Conservation (phyloP, 257 asterid species). For the Ophiorrhiza pumila region DNA sequence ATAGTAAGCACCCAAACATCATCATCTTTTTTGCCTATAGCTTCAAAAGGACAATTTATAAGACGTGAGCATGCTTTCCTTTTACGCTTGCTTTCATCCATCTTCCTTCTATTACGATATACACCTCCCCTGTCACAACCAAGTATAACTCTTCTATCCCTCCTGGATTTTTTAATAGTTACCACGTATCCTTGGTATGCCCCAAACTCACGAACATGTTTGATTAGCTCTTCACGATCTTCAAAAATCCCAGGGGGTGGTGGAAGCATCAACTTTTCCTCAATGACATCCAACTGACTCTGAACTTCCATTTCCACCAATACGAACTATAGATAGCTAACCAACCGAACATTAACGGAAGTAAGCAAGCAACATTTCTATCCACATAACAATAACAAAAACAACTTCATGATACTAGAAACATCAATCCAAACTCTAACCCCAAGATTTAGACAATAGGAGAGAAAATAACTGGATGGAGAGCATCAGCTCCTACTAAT, state of each 20-base stretch:
- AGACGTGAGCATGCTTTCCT: slow-evolving; percentile 44
- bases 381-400: not conserved
- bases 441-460: not conserved
- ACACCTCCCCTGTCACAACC: slow-evolving; percentile 56
- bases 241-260: slow-evolving; percentile 44
- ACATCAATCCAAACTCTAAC: not conserved
- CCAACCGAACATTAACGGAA: not conserved
- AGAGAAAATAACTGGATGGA: not conserved
- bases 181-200: slow-evolving; percentile 47
- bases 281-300: slow-evolving; percentile 21
- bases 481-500: not conserved
- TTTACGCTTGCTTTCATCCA: slow-evolving; percentile 44
- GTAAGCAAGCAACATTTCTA: slow-evolving; percentile 2
- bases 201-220: slow-evolving; percentile 45
- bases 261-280: slow-evolving; percentile 39
- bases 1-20: slow-evolving; percentile 45
- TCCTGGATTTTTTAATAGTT: slow-evolving; percentile 44
- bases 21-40: slow-evolving; percentile 45
- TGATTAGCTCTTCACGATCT: slow-evolving; percentile 45
- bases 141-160: slow-evolving; percentile 47
- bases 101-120: slow-evolving; percentile 37
- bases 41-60: slow-evolving; percentile 51
- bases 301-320: slow-evolving; percentile 32
- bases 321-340: slow-evolving; percentile 15
- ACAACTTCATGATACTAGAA: not conserved